Base-by-base conservation (phyloP, 139 green algal genomes). In the Klebsormidium nitens region DNA sequence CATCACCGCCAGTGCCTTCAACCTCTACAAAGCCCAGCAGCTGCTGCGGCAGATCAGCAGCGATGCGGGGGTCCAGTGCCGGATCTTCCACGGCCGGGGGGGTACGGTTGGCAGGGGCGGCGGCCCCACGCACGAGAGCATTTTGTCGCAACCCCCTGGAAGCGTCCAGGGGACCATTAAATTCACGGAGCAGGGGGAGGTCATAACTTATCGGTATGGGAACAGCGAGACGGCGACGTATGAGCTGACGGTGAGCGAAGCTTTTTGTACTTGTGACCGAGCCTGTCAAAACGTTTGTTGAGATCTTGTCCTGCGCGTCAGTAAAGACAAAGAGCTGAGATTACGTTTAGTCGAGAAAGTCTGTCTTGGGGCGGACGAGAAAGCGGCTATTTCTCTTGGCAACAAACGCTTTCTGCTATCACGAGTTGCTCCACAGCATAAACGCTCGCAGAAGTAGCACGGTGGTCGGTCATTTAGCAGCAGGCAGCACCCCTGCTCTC, bases 51-150 rank as follows among this genome's bases (percentile, higher is more conserved):
- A 74, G 14, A 73, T 91, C 6, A 80, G 52, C 64, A 85, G 84
- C 47, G 74, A 84, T 59, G 69, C 73, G 37, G 81, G 75, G 35
- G 72, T 96, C n/a, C 80, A 80, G 56, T 69, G 92, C 29, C 96
- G 86, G 23, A 86, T 97, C 35, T 97, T 97, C 77, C 91, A 97
- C 73, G 91, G 91, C 35, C 81, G 92, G 11, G 92, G 92, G n/a
- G 92, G 92, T 49, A 95, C 87, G 1, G 88, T 97, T 37, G 92
- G 92, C 2, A 85, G 92, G 42, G 92, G 92, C 37, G 92, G 89
- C 28, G 92, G 85, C 36, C 92, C 92, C 65, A 89, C 88, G 23
- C 85, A 95, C 77, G 72, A 95, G 65, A 89, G 89, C 58, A 91
- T 97, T 44, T 88, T 93, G 75, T 84, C 71, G 31, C 92, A 97